Conservation (phyloP, 371 early-diverging fungal species). For the Mucor indicus region DNA sequence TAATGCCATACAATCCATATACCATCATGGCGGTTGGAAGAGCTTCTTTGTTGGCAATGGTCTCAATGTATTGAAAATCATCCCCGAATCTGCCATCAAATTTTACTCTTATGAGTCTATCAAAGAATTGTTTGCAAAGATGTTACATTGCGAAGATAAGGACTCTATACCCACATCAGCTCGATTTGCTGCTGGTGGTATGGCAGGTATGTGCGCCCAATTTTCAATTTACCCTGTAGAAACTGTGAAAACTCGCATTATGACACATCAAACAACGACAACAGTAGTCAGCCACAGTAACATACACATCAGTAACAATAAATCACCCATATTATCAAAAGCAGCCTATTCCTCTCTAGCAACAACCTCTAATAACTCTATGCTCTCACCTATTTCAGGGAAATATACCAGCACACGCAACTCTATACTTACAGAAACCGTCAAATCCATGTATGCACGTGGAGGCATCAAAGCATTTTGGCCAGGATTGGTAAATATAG, state of each 20-base stretch:
- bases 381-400: no score
- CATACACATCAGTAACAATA: background rate
- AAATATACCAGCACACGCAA: conserved; percentile 12
- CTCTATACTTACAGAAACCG: conserved; percentile 29
- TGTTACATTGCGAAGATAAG: conserved; percentile 39
- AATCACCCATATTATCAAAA: background rate
- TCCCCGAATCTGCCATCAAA: conserved; percentile 76
- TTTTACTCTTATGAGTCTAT: conserved; percentile 67
- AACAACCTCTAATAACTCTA: background rate
- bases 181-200: conserved; percentile 75
- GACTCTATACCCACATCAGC: conserved; percentile 57
- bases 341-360: conserved; percentile 7
- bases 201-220: conserved; percentile 70
- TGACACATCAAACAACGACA: conserved; percentile 39
- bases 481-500: conserved; percentile 64
- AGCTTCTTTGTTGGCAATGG: conserved; percentile 77
- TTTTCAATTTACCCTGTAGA: conserved; percentile 76
- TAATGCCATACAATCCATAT: conserved; percentile 47
- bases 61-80: conserved; percentile 70
- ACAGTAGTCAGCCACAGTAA: background rate
- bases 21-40: conserved; percentile 58
- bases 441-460: conserved; percentile 55
- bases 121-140: conserved; percentile 50
- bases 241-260: conserved; percentile 71
- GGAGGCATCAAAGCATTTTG: conserved; percentile 68